A percentile compares a stretch with the other conserved stretches of the same genome.
These are phyloP conservation scores for Echria macrotheca DNA, from an alignment of 495 filamentous ascomycete species.

Conservation along the genomic window DNA sequence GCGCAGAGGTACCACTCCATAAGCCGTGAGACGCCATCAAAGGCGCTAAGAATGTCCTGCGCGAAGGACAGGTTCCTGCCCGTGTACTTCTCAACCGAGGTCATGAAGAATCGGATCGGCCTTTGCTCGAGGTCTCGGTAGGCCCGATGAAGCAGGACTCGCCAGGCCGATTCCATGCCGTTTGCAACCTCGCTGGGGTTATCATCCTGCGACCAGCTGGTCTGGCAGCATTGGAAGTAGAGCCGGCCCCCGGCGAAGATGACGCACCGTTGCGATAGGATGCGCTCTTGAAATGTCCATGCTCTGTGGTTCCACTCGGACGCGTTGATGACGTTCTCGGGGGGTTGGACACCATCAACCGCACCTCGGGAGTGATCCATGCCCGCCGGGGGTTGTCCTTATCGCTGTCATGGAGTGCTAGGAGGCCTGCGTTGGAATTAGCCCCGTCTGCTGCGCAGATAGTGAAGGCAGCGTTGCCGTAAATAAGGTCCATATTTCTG, in stretches of 20 bases:
- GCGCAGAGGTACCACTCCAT: constrained; percentile 16
- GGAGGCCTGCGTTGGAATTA: not conserved
- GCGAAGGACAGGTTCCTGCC: constrained; percentile 20
- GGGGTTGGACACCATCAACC: constrained; percentile 12
- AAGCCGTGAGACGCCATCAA: constrained; percentile 22
- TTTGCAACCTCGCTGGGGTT: not conserved
- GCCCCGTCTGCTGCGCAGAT: constrained; percentile 19
- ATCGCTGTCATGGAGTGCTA: not conserved
- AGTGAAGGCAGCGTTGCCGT: constrained; percentile 18
- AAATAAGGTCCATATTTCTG: constrained; percentile 14
- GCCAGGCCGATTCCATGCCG: constrained; percentile 22
- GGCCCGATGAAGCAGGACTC: constrained; percentile 11
- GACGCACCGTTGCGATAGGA: constrained; percentile 31
- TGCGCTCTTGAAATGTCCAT: constrained; percentile 37
- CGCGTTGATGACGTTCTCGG: constrained; percentile 14
- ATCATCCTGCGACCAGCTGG: constrained; percentile 21
- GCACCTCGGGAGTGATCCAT: constrained; percentile 6
- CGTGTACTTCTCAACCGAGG: constrained; percentile 23
- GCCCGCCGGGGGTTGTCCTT: not conserved
- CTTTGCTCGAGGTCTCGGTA: constrained; percentile 17
- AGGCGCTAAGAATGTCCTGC: constrained; percentile 29
- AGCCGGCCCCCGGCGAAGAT: constrained; percentile 27
- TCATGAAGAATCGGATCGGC: constrained; percentile 25
- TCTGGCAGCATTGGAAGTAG: constrained; percentile 30
- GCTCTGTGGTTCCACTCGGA: constrained; percentile 26